Base-by-base conservation (phyloP, 371 early-diverging fungal species). In the Mortierella sp. region DNA sequence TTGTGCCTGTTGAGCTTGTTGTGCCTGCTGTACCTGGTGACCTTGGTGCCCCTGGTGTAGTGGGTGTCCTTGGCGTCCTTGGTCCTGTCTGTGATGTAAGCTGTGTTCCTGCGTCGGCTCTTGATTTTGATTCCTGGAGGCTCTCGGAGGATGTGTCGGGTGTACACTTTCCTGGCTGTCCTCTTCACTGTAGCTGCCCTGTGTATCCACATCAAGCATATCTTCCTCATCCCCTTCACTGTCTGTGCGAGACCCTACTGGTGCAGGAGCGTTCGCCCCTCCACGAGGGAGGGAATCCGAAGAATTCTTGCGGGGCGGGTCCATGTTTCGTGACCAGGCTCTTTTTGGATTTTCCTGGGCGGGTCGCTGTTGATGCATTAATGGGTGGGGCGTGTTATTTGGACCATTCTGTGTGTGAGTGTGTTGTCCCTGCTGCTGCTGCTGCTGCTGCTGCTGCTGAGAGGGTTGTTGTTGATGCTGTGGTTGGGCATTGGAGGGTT, bases 391-490 rank as follows among this genome's bases (percentile, higher is more conserved):
- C 41, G 16, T 49, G 55, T 56, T 46, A 45, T 42, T 30, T n/a
- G n/a, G 60, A 24, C 12, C 45, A 46, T 19, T 18, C 23, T 26
- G 51, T 14, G 26, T 19, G 19, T 28, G 54, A n/a, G 42, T 53
- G 18, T 48, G 59, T 4, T 43, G 51, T 2, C 39, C 56, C 23
- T 52, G 66, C 54, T 52, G 67, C 49, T 49, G 49, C 2, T 38
- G 66, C 13, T 39, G 53, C 19, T 45, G 57, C 16, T 58, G 58
- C 3, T 50, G 65, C 12, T 48, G 54, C 55, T 50, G 57, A 27
- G 48, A 21, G 41, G 60, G 34, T 34, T 4, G 34, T 34, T 49
- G 38, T 30, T 5, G 18, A 6, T n/a, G 18, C 30, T 42, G 50
- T 23, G 26, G 26, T 38, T 42, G 48, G 19, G 48, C 10, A 19